Evolutionary conservation across 1,284 basidiomycete genomes (phyloP).

Genomic region (Abortiporus biennis): DNA sequence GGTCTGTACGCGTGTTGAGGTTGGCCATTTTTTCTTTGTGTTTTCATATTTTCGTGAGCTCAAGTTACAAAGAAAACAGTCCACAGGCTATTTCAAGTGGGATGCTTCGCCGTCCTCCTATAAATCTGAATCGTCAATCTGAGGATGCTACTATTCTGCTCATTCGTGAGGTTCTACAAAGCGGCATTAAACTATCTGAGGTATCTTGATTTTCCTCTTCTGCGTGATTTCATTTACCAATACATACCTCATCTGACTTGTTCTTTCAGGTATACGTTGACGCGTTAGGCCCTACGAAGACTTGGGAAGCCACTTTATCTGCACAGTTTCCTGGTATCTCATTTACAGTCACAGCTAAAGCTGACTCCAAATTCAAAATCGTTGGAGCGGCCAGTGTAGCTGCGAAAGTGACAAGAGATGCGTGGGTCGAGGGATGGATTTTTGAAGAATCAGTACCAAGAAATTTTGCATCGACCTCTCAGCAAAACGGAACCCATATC

Average conservation of each 20-base stretch:
- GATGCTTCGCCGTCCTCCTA: conserved; percentile 83
- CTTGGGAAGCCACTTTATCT: conserved; percentile 80
- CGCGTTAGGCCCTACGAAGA: conserved; percentile 84
- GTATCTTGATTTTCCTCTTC: too few relatives aligned
- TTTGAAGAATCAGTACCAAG: conserved; percentile 50
- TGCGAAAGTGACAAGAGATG: conserved; percentile 94
- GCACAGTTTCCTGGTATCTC: conserved; percentile 74
- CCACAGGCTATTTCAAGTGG: conserved; percentile 89
- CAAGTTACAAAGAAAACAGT: conserved; percentile 37
- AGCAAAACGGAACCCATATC: too few relatives aligned
- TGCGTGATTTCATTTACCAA: not conserved
- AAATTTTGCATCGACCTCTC: too few relatives aligned
- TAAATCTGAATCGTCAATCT: conserved; percentile 91
- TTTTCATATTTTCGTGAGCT: conserved; percentile 3
- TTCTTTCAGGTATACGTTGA: conserved; percentile 92
- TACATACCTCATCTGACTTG: conserved; percentile 1
- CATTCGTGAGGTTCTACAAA: conserved; percentile 78
- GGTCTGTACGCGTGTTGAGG: conserved; percentile 82
- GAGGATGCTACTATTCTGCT: conserved; percentile 88
- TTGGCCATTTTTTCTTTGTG: conserved; percentile 18
- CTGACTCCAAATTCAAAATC: conserved; percentile 93
- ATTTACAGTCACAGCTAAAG: conserved; percentile 91
- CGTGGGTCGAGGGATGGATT: conserved; percentile 83
- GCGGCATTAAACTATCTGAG: conserved; percentile 80
- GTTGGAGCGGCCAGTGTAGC: conserved; percentile 96